phyloP scores from a whole-genome alignment of 805 yeast genomes.

The Hanseniaspora osmophila region DNA sequence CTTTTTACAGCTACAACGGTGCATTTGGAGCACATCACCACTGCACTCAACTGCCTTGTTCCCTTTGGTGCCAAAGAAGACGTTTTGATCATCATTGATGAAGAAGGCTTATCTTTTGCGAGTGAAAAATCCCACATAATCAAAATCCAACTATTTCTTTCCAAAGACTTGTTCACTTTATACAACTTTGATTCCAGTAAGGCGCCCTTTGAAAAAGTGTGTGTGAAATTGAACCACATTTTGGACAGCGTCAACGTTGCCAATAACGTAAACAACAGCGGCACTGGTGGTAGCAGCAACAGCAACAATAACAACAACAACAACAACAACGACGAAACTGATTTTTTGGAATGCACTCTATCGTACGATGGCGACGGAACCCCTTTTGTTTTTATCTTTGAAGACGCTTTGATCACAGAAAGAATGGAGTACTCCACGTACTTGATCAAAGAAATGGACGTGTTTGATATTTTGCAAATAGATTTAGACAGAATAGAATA shows the following conservation, averaged over 20 bases:
- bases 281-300: background rate
- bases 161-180: constrained; percentile 20
- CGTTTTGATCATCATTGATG: constrained; percentile 29
- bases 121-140: constrained; percentile 32
- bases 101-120: constrained; percentile 38
- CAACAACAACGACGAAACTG: constrained; percentile 3
- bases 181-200: constrained; percentile 13
- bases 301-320: too few relatives aligned
- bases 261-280: constrained; percentile 14
- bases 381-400: constrained; percentile 43
- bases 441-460: constrained; percentile 21
- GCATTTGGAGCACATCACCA: constrained; percentile 31
- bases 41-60: constrained; percentile 30
- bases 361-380: constrained; percentile 35
- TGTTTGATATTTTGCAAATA: constrained; percentile 25
- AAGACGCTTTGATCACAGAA: constrained; percentile 39
- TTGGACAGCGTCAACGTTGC: constrained; percentile 37
- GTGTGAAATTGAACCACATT: constrained; percentile 32
- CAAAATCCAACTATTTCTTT: constrained; percentile 21
- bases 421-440: constrained; percentile 42
- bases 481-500: constrained; percentile 30
- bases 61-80: constrained; percentile 27
- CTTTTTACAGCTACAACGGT: constrained; percentile 33
- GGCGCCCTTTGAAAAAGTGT: constrained; percentile 21
- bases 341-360: constrained; percentile 33